Base-by-base conservation (phyloP, 306 rosid species). In the Spatholobus suberectus region DNA sequence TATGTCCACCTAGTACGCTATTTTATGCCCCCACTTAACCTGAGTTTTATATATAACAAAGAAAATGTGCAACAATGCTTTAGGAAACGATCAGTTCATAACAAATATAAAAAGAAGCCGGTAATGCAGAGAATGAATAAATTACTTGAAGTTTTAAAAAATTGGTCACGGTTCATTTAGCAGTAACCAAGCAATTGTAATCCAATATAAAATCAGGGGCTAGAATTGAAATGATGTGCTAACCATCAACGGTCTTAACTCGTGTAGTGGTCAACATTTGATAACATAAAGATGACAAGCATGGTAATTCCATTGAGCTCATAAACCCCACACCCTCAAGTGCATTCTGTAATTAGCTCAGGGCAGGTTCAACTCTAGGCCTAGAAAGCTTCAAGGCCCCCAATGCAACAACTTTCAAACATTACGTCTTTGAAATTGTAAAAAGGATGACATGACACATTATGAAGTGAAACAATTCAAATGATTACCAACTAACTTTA, bases 1-100 rank as follows among this genome's bases (percentile, higher is more conserved):
- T 8, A 41, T 44, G 57, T 61, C 77, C 77, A 83, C 91, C 89
- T 85, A 85, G 57, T 75, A 58, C 68, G 81, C 68, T 78, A 63
- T 73, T 61, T 77, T 72, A 57, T 75, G 73, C 49, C 38, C 54
- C 79, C 62, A 54, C 85, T 40, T 58, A 75, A 69, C 61, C 58
- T 61, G 61, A 85, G 44, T 81, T 46, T n/a, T 49, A 74, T 79
- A 17, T 37, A 75, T 46, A 52, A 65, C 34, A 74, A 74, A 44
- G 17, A 76, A 18, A 82, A 41, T 27, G 7, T 65, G 80, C 18
- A 66, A 51, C 21, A 5, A 15, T 13, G 9, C 29, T 73, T 17
- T 8, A 73, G 18, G 55, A 38, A 72, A 26, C 4, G 6, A 8
- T 78, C 57, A 37, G 5, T 26, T 49, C 76, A 83, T 71, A 78